phyloP scores from a whole-genome alignment of 441 rosid genomes.

The Gossypium schwendimanii region DNA sequence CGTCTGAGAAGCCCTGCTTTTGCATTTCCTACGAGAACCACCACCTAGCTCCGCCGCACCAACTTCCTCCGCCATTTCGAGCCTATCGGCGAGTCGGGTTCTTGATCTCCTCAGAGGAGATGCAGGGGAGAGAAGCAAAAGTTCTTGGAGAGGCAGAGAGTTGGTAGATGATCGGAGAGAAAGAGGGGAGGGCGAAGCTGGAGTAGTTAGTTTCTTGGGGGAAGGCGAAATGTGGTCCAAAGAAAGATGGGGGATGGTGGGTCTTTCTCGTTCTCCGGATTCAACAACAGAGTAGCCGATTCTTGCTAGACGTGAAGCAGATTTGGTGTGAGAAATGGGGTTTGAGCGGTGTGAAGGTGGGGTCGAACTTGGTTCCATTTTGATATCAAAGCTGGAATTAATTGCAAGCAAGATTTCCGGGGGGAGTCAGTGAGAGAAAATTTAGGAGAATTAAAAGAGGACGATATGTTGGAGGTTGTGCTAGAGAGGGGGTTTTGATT shows the following conservation, averaged over 20 bases:
- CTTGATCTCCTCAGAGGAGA: slow-evolving; percentile 59
- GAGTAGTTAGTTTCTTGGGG: slow-evolving; percentile 26
- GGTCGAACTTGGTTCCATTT: slow-evolving; percentile 50
- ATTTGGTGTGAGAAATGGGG: slow-evolving; percentile 36
- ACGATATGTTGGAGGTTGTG: not conserved
- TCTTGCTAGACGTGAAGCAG: slow-evolving; percentile 52
- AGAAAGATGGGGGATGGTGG: slow-evolving; percentile 27
- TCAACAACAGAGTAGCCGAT: slow-evolving; percentile 22
- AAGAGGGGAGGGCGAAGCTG: slow-evolving; percentile 19
- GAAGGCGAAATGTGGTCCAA: slow-evolving; percentile 47
- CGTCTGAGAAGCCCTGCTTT: slow-evolving; percentile 45
- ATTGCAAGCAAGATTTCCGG: slow-evolving; percentile 18
- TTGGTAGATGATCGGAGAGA: slow-evolving; percentile 33
- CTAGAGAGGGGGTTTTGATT: not conserved
- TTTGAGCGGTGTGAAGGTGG: slow-evolving; percentile 44
- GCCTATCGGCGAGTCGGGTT: slow-evolving; percentile 52
- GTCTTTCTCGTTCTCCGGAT: slow-evolving; percentile 16
- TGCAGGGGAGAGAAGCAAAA: slow-evolving; percentile 64
- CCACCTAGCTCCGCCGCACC: slow-evolving; percentile 33
- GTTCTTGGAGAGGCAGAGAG: slow-evolving; percentile 49
- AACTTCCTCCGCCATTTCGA: slow-evolving; percentile 50
- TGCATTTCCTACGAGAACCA: slow-evolving; percentile 45
- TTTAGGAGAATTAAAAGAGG: not conserved
- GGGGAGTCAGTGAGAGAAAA: not conserved
- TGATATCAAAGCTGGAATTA: not conserved